Base-by-base conservation (phyloP, 805 yeast genomes). In the Yarrowia phangngaensis region DNA sequence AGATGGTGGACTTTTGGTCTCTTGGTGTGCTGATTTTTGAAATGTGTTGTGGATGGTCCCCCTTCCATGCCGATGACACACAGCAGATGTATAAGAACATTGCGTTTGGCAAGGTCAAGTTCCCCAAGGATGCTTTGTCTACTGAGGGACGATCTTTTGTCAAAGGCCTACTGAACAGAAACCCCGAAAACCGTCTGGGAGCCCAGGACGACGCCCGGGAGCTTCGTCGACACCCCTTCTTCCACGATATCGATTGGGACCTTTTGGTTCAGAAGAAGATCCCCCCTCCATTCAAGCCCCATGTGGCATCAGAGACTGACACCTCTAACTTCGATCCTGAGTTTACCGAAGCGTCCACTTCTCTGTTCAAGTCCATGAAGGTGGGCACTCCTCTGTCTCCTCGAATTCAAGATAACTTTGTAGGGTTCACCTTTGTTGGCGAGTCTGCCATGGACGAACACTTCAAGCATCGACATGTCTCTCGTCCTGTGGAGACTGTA, bases 11-110 rank as follows among this genome's bases (percentile, higher is more conserved):
- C 66, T 92, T 92, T 60, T 92, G 98, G 98, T 89, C 97, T 2
- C 70, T 92, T 52, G 98, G 98, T 53, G 98, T 92, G 19, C 71
- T 92, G 52, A 88, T 92, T 35, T 92, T 92, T 67, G 98, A 92
- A 70, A 92, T 92, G 98, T 89, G 97, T 67, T 92, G 97, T 70
- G 98, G 98, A 45, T 92, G 97, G 98, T 84, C 95, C 4, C 98
- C 98, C 50, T 92, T 92, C 66, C 92, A 87, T 61, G 98, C 97
- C 20, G 97, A 90, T 55, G 90, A 87, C 65, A 88, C 95, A 43
- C 97, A 92, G 70, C 96, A 92, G 67, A 92, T 92, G 98, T 92
- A 92, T 70, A 92, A 90, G 70, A 92, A 92, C 68, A 92, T 92
- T 70, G 98, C 97, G 4, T 92, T 88, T 68, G 98, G 98, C 54